These are phyloP conservation scores for Pythium plurisporium DNA, from an alignment of 352 stramenopile species.

Conservation along the genomic window DNA sequence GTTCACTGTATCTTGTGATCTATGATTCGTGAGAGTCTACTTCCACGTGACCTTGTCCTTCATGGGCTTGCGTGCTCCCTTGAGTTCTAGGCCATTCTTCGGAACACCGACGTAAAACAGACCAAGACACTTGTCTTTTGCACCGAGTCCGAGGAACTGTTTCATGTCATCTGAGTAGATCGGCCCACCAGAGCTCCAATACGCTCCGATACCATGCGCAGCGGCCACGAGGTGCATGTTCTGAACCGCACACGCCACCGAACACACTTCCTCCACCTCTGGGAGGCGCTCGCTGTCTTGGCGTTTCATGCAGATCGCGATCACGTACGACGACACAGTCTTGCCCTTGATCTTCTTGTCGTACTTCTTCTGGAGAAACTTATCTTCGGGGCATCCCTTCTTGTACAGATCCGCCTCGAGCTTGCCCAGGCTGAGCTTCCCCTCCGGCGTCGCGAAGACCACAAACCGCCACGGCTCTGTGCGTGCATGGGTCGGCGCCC, in stretches of 20 bases:
- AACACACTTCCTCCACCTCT: conserved; percentile 77
- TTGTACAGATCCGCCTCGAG: conserved; percentile 70
- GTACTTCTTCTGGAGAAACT: conserved; percentile 78
- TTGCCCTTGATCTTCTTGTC: conserved; percentile 77
- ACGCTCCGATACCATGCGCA: conserved; percentile 64
- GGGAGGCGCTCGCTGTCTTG: conserved; percentile 76
- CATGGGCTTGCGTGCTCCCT: conserved; percentile 62
- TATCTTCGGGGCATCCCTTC: conserved; percentile 46
- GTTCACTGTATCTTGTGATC: background rate
- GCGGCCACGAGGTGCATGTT: conserved; percentile 81
- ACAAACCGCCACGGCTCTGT: conserved; percentile 85
- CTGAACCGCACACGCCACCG: conserved; percentile 73
- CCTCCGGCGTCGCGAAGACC: conserved; percentile 55
- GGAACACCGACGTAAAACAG: conserved; percentile 81
- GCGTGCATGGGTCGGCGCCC: conserved; percentile 73
- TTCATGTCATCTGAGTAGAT: conserved; percentile 80
- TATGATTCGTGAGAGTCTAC: too few species aligned
- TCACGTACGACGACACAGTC: conserved; percentile 61
- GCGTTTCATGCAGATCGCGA: conserved; percentile 86
- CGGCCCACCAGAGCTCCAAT: conserved; percentile 78
- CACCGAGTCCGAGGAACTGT: conserved; percentile 55
- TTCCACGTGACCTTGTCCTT: conserved; percentile 62
- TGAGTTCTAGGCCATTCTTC: conserved; percentile 43
- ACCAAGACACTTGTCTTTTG: conserved; percentile 75
- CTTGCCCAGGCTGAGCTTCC: conserved; percentile 50